Conservation (phyloP, 208 protist genomes). For the Blechomonas ayalai region DNA sequence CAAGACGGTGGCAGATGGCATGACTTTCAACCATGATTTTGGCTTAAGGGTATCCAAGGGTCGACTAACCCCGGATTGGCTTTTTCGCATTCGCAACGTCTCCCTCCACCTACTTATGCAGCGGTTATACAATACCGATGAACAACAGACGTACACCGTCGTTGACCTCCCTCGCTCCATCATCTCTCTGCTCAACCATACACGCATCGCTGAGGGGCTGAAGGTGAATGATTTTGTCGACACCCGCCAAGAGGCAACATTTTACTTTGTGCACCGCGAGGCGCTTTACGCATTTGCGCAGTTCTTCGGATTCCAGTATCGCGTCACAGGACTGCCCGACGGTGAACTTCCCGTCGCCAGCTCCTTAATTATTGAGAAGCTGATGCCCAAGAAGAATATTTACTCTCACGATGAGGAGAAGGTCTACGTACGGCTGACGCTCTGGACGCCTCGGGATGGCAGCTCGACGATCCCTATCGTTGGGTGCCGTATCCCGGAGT, state of each 20-base stretch:
- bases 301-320: conserved; percentile 76
- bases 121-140: conserved; percentile 74
- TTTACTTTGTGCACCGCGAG: conserved; percentile 84
- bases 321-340: conserved; percentile 43
- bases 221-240: conserved; percentile 61
- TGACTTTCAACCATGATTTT: conserved; percentile 74
- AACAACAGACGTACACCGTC: conserved; percentile 79
- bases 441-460: conserved; percentile 69
- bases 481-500: conserved; percentile 53
- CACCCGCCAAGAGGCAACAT: conserved; percentile 54
- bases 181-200: conserved; percentile 40
- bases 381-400: conserved; percentile 29
- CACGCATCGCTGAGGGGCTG: conserved; percentile 15
- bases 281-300: conserved; percentile 73
- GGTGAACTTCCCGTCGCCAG: conserved; percentile 68
- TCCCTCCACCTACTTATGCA: conserved; percentile 64
- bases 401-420: conserved; percentile 25
- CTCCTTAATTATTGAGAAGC: conserved; percentile 68
- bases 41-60: conserved; percentile 47
- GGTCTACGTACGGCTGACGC: conserved; percentile 40
- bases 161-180: conserved; percentile 66
- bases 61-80: conserved; percentile 25
- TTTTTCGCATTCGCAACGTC: conserved; percentile 62
- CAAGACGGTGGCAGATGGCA: conserved; percentile 72
- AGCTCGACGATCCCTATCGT: conserved; percentile 40